phyloP scores from a whole-genome alignment of 202 grass and related monocot genomes.

The Bolboschoenoplectus hybrid region DNA sequence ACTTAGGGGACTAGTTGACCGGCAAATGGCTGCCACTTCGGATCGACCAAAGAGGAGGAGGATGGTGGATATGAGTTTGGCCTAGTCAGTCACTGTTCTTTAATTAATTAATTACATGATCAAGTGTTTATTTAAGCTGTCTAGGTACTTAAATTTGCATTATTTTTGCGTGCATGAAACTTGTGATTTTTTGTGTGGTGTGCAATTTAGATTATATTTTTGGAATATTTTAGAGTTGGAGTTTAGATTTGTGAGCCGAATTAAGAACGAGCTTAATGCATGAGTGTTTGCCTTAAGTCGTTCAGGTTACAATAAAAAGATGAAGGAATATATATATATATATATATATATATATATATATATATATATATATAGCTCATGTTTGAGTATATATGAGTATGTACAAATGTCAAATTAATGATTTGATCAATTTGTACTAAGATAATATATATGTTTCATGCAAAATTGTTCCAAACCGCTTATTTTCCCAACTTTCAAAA shows the following conservation, averaged over 20 bases:
- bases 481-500: not conserved
- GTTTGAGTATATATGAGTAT: not conserved
- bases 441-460: conserved; percentile 13
- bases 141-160: conserved; percentile 6
- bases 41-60: conserved; percentile 87
- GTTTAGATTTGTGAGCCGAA: not conserved
- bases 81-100: conserved; percentile 10
- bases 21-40: conserved; percentile 43
- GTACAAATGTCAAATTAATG: not conserved
- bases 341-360: not conserved
- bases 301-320: conserved; percentile 29
- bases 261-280: not conserved
- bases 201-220: conserved; percentile 28
- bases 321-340: not conserved
- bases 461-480: not conserved
- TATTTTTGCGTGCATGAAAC: conserved; percentile 23
- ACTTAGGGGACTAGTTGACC: conserved; percentile 72
- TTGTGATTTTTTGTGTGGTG: conserved; percentile 32
- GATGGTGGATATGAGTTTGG: conserved; percentile 66
- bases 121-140: conserved; percentile 27
- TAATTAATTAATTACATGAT: not conserved
- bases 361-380: not conserved
- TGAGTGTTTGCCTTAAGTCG: not conserved
- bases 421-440: conserved; percentile 8
- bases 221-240: conserved; percentile 7